Percentiles rank a stretch among this genome's conserved stretches.
Evolutionary conservation across 805 yeast species (phyloP).

Genomic region (Henningerozyma blattae): DNA sequence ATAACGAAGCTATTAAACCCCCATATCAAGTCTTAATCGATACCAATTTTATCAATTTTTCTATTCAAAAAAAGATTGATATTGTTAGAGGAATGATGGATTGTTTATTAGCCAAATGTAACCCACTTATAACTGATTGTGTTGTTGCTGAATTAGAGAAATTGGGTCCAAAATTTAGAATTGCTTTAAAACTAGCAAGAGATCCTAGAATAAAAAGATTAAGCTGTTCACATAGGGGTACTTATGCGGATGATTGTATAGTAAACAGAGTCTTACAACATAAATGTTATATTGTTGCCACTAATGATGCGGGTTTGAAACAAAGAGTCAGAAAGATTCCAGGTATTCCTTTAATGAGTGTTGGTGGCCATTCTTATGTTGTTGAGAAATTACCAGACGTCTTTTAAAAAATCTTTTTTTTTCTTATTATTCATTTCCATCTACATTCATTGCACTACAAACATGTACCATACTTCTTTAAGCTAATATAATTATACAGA

Average conservation of each 20-base stretch:
- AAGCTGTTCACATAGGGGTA: constrained; percentile 87
- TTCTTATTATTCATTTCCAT: background rate
- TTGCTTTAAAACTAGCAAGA: constrained; percentile 83
- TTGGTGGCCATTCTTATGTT: constrained; percentile 84
- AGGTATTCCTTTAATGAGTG: constrained; percentile 94
- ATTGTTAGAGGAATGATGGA: constrained; percentile 97
- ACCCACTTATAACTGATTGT: constrained; percentile 92
- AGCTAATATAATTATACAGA: background rate
- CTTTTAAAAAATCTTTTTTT: constrained; percentile 29
- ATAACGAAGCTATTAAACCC: constrained; percentile 89
- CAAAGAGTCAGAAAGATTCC: constrained; percentile 92
- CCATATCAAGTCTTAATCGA: constrained; percentile 94
- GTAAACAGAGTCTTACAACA: constrained; percentile 91
- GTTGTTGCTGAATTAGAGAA: constrained; percentile 97
- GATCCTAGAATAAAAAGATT: constrained; percentile 86
- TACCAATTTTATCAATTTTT: constrained; percentile 93
- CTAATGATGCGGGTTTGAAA: constrained; percentile 94
- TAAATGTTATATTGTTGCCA: constrained; percentile 94
- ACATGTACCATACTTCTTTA: background rate
- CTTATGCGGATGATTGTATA: constrained; percentile 96
- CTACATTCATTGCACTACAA: background rate
- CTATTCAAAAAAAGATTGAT: constrained; percentile 92
- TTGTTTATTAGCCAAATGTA: constrained; percentile 84
- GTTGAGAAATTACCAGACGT: constrained; percentile 93
- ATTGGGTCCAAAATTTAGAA: constrained; percentile 86